Evolutionary conservation across 805 yeast genomes (phyloP), one percentile per base, ranked within the genome.

Genomic region (Yarrowia sp.): DNA sequence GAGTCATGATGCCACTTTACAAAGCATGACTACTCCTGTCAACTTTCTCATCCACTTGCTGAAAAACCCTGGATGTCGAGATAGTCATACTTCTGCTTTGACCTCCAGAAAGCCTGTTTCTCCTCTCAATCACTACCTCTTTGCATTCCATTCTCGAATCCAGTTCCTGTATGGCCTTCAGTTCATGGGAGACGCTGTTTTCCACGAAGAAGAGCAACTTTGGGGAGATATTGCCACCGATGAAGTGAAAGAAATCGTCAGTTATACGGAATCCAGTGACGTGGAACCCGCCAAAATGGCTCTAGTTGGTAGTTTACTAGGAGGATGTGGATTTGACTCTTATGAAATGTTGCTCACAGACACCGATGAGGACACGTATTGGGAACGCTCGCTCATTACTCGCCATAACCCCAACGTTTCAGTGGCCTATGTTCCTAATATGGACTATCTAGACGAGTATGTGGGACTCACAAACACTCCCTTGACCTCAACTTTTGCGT

Each of bases 111-210:
- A 56, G 5, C 64, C 65, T 0, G 42, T 36, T 14, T 45, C 14
- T 14, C 52, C 65, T 1, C 16, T 59, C 9, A 59, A 59, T n/a
- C 65, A 42, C 35, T 35, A 45, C 11, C 52, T 59, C 2, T 59
- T 59, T 45, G 65, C 65, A n/a, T 59, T 59, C 35, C 65, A 59
- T 9, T 32, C 65, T 12, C 65, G 65, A 3, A 9, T 59, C 14
- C 65, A 59, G 22, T 35, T 59, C 32, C 19, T 59, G 12, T 59
- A 43, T 11, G 65, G 52, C 0, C 16, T 59, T 2, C 65, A 59
- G 35, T 45, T 16, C 5, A 59, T 59, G 65, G 65, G 65, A 3
- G 65, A 59, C 14, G 50, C 52, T 9, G 65, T 59, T 15, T 43
- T 45, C 16, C 65, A 43, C 16, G 65, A 59, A 26, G 32, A 36